Percentiles rank a stretch among this genome's conserved stretches.
Evolutionary conservation across 164 flowering plant genomes (phyloP).

Genomic region (Liriodendron chinense): DNA sequence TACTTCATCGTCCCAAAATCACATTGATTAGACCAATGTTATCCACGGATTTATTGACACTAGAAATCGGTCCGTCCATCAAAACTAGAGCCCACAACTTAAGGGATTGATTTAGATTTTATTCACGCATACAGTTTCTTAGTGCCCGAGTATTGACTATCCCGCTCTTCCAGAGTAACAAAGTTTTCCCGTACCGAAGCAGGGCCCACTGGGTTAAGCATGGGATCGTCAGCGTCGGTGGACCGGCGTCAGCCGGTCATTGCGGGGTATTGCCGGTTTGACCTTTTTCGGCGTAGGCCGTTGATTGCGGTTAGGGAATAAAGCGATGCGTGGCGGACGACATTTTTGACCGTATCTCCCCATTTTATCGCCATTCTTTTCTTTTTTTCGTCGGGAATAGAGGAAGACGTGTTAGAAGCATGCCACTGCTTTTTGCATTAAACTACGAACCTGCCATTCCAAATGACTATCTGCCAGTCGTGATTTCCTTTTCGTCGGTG

Average conservation of each 20-base stretch:
- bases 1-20: too few species aligned
- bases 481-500: background rate
- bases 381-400: background rate
- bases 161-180: too few species aligned
- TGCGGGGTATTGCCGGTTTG: slow-evolving; percentile 43
- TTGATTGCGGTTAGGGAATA: slow-evolving; percentile 73
- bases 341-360: slow-evolving; percentile 23
- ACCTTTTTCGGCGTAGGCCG: slow-evolving; percentile 49
- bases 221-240: slow-evolving; percentile 30
- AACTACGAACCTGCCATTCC: background rate
- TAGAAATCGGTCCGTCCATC: too few species aligned
- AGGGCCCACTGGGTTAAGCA: background rate
- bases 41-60: too few species aligned
- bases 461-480: too few species aligned
- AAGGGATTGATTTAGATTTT: too few species aligned
- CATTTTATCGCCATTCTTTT: background rate
- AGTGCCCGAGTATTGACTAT: too few species aligned
- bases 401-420: background rate
- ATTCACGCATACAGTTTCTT: too few species aligned
- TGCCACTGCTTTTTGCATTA: background rate
- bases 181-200: background rate
- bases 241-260: slow-evolving; percentile 50
- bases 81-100: too few species aligned
- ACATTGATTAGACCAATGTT: too few species aligned
- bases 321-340: slow-evolving; percentile 25